Percentiles rank a stretch among this genome's conserved stretches.
These are phyloP conservation scores for Funneliformis mosseae DNA, from an alignment of 192 early-diverging fungal genomes.

Conservation along the genomic window DNA sequence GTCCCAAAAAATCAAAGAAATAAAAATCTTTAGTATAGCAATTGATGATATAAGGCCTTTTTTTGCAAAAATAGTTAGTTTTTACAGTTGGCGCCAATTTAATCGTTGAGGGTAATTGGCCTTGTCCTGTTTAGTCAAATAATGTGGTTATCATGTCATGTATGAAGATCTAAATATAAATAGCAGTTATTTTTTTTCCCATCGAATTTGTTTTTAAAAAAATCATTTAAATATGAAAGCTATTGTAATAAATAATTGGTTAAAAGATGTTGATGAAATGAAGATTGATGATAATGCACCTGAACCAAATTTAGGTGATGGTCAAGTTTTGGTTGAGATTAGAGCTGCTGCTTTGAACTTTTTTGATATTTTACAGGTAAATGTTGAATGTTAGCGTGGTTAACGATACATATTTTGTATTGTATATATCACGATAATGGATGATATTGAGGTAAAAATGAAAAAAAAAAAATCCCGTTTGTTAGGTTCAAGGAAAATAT, in stretches of 20 bases:
- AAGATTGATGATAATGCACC: slow-evolving; percentile 57
- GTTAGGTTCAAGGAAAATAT: slow-evolving; percentile 71
- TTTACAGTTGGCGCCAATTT: no score
- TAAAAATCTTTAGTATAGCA: no score
- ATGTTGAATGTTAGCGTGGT: neutral
- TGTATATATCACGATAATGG: neutral
- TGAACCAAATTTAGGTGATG: slow-evolving; percentile 56
- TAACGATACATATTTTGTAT: neutral
- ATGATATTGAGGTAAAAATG: neutral
- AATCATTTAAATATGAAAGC: slow-evolving; percentile 33
- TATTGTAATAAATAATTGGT: slow-evolving; percentile 59
- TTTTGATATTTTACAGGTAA: slow-evolving; percentile 72
- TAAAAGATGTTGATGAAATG: slow-evolving; percentile 57
- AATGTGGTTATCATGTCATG: no score
- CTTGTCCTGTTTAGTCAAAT: no score
- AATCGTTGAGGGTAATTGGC: no score
- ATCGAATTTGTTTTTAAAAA: no score
- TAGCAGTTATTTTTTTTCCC: no score
- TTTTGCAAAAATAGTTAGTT: no score
- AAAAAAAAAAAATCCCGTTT: neutral
- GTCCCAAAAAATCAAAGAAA: no score
- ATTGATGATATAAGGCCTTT: no score
- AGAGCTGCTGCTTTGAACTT: slow-evolving; percentile 72
- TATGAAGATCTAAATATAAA: no score
- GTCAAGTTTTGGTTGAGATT: slow-evolving; percentile 68